Conservation (phyloP, 2,329 filamentous ascomycete species). For the Mariannaea elegans region DNA sequence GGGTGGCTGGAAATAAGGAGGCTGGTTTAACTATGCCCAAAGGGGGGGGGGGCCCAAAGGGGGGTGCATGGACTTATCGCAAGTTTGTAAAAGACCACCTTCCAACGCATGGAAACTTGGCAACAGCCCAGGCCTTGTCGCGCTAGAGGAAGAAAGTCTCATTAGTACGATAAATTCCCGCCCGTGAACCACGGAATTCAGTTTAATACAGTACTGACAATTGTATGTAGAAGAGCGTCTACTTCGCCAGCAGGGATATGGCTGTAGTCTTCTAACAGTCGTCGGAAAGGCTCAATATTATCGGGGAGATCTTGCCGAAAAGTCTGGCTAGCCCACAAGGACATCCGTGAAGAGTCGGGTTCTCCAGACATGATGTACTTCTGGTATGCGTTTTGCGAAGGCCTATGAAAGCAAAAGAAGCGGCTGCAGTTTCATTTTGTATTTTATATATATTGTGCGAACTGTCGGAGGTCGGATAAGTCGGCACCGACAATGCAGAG, state of each 20-base stretch:
- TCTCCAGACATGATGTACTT: neutral
- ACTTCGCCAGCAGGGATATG: neutral
- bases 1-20: no score
- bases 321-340: neutral
- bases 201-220: neutral
- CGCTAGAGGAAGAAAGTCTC: neutral
- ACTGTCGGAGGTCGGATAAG: no score
- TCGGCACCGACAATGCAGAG: no score
- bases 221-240: slow-evolving; percentile 1
- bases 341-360: neutral
- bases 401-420: no score
- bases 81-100: slow-evolving; percentile 13
- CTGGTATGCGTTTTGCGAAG: no score
- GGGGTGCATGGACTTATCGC: no score
- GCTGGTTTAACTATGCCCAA: no score
- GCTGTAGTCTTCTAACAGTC: neutral
- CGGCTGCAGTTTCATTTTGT: no score
- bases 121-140: slow-evolving; percentile 1
- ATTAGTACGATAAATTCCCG: neutral
- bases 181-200: neutral
- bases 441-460: no score
- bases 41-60: no score
- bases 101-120: neutral
- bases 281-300: neutral
- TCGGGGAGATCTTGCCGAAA: slow-evolving; percentile 1